Percentiles rank a stretch among this genome's conserved stretches.
phyloP scores from a whole-genome alignment of 2,329 filamentous ascomycete species.

The Colletotrichum orbiculare region DNA sequence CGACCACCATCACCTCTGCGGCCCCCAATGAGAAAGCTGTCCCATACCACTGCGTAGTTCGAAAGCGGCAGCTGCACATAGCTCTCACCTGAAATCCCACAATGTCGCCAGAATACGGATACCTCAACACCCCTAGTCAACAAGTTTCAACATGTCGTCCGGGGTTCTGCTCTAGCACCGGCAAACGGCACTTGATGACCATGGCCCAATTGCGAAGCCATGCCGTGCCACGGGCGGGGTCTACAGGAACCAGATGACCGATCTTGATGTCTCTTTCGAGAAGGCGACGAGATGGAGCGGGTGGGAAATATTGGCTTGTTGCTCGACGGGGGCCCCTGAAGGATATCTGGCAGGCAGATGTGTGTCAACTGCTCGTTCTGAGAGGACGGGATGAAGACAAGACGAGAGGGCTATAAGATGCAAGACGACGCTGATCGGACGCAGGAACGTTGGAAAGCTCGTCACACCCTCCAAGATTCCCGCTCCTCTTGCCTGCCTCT shows the following conservation, averaged over 20 bases:
- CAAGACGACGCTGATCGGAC: slow-evolving; percentile 15
- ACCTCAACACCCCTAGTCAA: no score
- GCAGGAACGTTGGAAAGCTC: slow-evolving; percentile 13
- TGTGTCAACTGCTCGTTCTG: slow-evolving; percentile 1
- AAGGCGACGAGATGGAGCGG: slow-evolving; percentile 18
- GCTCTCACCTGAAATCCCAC: slow-evolving; percentile 3
- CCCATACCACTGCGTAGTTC: neutral
- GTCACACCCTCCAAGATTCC: neutral
- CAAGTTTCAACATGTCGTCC: neutral
- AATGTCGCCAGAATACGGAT: neutral
- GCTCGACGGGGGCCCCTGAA: neutral
- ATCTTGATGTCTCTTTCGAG: neutral
- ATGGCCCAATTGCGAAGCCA: slow-evolving; percentile 24
- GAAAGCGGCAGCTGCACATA: slow-evolving; percentile 9
- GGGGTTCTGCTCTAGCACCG: slow-evolving; percentile 7
- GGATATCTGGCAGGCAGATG: neutral
- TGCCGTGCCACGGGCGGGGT: slow-evolving; percentile 23
- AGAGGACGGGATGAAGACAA: slow-evolving; percentile 9
- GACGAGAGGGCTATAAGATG: slow-evolving; percentile 27
- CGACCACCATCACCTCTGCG: slow-evolving; percentile 9
- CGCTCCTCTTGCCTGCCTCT: neutral
- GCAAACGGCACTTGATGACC: slow-evolving; percentile 19
- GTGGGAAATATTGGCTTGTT: slow-evolving; percentile 14
- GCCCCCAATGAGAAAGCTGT: slow-evolving; percentile 10
- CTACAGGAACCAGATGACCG: slow-evolving; percentile 12